phyloP scores from a whole-genome alignment of 805 yeast genomes.

The Candida michaelii region DNA sequence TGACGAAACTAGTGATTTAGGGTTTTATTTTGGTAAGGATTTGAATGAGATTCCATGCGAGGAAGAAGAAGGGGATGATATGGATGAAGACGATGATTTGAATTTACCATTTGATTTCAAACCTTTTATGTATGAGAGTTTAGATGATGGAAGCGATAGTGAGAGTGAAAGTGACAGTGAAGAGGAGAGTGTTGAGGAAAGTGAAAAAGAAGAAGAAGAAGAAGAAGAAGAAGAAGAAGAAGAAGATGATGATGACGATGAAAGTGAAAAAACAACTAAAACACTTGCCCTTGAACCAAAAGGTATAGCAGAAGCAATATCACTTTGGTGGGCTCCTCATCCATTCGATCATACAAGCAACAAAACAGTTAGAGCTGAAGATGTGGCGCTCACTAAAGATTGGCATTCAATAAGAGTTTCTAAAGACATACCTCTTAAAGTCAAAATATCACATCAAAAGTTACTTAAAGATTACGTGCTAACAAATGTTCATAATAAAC shows the following conservation, averaged over 20 bases:
- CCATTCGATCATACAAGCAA: slow-evolving; percentile 84
- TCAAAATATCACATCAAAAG: slow-evolving; percentile 85
- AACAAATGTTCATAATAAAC: slow-evolving; percentile 61
- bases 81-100: slow-evolving; percentile 19
- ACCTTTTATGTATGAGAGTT: slow-evolving; percentile 47
- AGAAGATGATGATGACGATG: slow-evolving; percentile 16
- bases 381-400: slow-evolving; percentile 76
- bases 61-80: slow-evolving; percentile 11
- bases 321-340: slow-evolving; percentile 75
- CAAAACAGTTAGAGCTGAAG: slow-evolving; percentile 76
- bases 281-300: slow-evolving; percentile 34
- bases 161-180: slow-evolving; percentile 19
- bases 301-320: slow-evolving; percentile 53
- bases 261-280: neutral
- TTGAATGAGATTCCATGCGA: slow-evolving; percentile 52
- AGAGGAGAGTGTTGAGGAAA: too few species aligned
- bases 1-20: slow-evolving; percentile 31
- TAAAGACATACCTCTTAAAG: slow-evolving; percentile 66
- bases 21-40: slow-evolving; percentile 18
- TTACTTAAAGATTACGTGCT: slow-evolving; percentile 73
- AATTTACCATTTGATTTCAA: slow-evolving; percentile 35
- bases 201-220: slow-evolving; percentile 1
- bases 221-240: slow-evolving; percentile 34
- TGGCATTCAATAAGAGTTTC: slow-evolving; percentile 79
- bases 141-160: slow-evolving; percentile 6